These are phyloP conservation scores for Yamadazyma epiphylla DNA, from an alignment of 1,139 yeast species.

Conservation along the genomic window DNA sequence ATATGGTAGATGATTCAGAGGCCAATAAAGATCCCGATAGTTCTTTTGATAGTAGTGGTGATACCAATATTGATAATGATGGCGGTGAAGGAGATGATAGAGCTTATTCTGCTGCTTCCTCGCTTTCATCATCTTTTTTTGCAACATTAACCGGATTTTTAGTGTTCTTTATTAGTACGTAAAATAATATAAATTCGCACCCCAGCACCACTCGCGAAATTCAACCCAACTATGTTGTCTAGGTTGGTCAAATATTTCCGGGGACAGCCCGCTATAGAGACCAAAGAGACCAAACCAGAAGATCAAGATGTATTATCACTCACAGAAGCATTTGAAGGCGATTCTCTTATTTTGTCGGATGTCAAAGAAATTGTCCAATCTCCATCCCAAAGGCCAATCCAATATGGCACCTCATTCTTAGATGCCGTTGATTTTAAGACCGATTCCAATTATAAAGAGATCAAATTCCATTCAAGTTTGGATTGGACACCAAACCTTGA, in stretches of 20 bases:
- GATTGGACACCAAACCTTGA: slow-evolving; percentile 5
- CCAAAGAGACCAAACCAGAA: neutral
- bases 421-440: slow-evolving; percentile 10
- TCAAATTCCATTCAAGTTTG: slow-evolving; percentile 8
- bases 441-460: slow-evolving; percentile 7
- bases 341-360: neutral
- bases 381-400: too few relatives aligned
- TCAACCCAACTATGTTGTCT: neutral
- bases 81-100: too few relatives aligned
- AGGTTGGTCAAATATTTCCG: neutral
- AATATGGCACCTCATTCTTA: slow-evolving; percentile 14
- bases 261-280: neutral
- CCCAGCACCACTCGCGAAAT: too few relatives aligned
- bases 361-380: neutral
- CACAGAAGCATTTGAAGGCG: neutral
- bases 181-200: too few relatives aligned
- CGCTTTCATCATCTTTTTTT: too few relatives aligned
- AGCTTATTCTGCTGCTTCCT: too few relatives aligned
- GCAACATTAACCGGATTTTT: too few relatives aligned
- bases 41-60: too few relatives aligned
- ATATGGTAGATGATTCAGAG: too few relatives aligned
- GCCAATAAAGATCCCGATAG: too few relatives aligned
- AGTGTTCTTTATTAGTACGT: too few relatives aligned
- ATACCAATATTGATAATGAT: too few relatives aligned
- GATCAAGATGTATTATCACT: slow-evolving; percentile 13